A percentile compares a stretch with the other conserved stretches of the same genome.
These are phyloP conservation scores for Arthrobotrys iridis DNA, from an alignment of 2,329 filamentous ascomycete species.

Conservation along the genomic window DNA sequence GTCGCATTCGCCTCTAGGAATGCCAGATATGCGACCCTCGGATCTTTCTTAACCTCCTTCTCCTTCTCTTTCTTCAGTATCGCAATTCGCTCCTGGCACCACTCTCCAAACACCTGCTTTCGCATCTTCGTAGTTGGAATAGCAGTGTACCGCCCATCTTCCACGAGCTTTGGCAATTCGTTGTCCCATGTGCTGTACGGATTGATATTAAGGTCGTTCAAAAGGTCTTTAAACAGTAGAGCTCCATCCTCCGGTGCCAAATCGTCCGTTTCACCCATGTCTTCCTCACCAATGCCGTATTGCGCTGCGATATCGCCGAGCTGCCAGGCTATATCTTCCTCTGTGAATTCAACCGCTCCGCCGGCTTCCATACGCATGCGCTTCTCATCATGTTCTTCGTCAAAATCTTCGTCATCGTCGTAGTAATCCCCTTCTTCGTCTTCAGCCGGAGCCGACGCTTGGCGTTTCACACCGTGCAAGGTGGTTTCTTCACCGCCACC, in stretches of 20 bases:
- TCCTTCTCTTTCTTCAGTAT: conserved; percentile 76
- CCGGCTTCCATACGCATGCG: conserved; percentile 66
- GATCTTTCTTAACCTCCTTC: conserved; percentile 81
- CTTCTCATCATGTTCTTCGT: conserved; percentile 67
- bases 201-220: conserved; percentile 82
- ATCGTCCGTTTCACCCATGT: conserved; percentile 74
- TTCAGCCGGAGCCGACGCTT: conserved; percentile 60
- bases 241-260: conserved; percentile 56
- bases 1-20: conserved; percentile 84
- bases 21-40: conserved; percentile 80
- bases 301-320: conserved; percentile 87
- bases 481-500: conserved; percentile 56
- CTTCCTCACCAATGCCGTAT: conserved; percentile 80
- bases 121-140: conserved; percentile 82
- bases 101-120: conserved; percentile 83
- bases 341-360: conserved; percentile 79
- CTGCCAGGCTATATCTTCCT: conserved; percentile 94
- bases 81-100: conserved; percentile 81
- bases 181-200: conserved; percentile 94
- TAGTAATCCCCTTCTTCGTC: conserved; percentile 70
- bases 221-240: conserved; percentile 68
- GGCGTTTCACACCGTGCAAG: conserved; percentile 53
- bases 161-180: conserved; percentile 80
- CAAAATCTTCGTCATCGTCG: conserved; percentile 65
- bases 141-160: conserved; percentile 87